Evolutionary conservation across 2,329 filamentous ascomycete species (phyloP).

Genomic region (Lasiodiplodia theobromae): DNA sequence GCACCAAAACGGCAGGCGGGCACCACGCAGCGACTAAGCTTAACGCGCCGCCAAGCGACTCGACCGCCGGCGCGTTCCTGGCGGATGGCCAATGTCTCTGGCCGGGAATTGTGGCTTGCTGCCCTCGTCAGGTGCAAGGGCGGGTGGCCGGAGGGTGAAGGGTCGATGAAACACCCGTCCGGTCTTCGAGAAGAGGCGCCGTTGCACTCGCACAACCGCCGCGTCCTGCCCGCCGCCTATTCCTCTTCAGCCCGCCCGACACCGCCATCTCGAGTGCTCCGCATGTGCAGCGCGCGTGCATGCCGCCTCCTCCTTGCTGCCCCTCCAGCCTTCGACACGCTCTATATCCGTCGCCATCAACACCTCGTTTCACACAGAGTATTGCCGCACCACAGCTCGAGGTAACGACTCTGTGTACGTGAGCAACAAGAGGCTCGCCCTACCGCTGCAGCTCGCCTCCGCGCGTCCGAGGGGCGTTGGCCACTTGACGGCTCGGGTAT

Average conservation of each 20-base stretch:
- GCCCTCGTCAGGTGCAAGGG: not conserved
- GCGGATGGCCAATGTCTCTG: not conserved
- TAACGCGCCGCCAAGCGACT: conserved; percentile 1
- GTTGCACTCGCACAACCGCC: conserved; percentile 22
- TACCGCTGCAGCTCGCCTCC: conserved; percentile 1
- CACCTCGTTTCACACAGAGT: conserved; percentile 2
- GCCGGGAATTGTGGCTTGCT: conserved; percentile 4
- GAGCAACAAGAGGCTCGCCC: conserved; percentile 10
- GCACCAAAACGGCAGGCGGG: not conserved
- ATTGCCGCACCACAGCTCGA: not conserved
- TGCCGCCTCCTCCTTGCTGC: conserved; percentile 18
- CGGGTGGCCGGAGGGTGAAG: not conserved
- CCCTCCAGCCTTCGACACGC: not conserved
- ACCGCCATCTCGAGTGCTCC: conserved; percentile 6
- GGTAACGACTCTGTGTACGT: not conserved
- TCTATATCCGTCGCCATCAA: conserved; percentile 21
- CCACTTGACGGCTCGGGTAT: not conserved
- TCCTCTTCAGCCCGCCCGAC: not conserved
- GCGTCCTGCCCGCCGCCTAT: conserved; percentile 1
- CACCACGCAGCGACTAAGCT: not conserved
- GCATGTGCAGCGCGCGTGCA: conserved; percentile 2
- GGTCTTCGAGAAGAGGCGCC: conserved; percentile 3
- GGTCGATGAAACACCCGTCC: conserved; percentile 4
- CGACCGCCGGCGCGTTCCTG: conserved; percentile 4
- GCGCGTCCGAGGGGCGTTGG: not conserved